Evolutionary conservation across 164 flowering plant genomes (phyloP).

Genomic region (Dillenia turbinata): DNA sequence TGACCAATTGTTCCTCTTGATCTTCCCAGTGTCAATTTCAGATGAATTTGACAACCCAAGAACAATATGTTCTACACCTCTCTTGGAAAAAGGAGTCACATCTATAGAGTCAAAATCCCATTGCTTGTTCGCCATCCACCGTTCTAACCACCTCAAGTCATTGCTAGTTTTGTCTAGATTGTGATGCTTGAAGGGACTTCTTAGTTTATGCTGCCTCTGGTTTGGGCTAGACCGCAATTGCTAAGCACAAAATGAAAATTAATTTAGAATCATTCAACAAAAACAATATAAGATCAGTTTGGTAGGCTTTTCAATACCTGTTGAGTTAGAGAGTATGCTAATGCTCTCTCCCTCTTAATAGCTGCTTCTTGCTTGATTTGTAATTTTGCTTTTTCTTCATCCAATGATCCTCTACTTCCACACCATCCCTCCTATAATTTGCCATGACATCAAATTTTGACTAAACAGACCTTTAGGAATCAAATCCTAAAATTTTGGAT

Average conservation of each 20-base stretch:
- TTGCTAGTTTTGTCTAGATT: slow-evolving; percentile 19
- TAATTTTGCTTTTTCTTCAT: slow-evolving; percentile 57
- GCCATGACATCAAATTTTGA: neutral
- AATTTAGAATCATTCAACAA: neutral
- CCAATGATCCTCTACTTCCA: slow-evolving; percentile 61
- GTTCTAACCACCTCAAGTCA: slow-evolving; percentile 43
- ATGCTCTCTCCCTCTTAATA: slow-evolving; percentile 86
- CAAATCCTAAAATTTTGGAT: no score
- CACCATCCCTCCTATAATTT: slow-evolving; percentile 81
- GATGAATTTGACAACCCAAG: slow-evolving; percentile 12
- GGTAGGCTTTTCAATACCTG: slow-evolving; percentile 37
- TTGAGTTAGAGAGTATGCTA: slow-evolving; percentile 58
- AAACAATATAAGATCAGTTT: no score
- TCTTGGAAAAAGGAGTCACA: slow-evolving; percentile 19
- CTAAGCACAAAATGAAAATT: slow-evolving; percentile 13
- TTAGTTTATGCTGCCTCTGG: slow-evolving; percentile 20
- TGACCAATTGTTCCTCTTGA: slow-evolving; percentile 32
- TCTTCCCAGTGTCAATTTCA: slow-evolving; percentile 21
- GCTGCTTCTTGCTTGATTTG: slow-evolving; percentile 81
- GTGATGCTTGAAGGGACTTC: slow-evolving; percentile 13
- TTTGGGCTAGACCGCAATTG: slow-evolving; percentile 24
- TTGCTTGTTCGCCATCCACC: slow-evolving; percentile 52
- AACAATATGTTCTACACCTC: slow-evolving; percentile 14
- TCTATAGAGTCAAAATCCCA: slow-evolving; percentile 36
- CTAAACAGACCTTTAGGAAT: no score